Conservation (phyloP, 164 flowering plant species). For the Tetracentron sinense region DNA sequence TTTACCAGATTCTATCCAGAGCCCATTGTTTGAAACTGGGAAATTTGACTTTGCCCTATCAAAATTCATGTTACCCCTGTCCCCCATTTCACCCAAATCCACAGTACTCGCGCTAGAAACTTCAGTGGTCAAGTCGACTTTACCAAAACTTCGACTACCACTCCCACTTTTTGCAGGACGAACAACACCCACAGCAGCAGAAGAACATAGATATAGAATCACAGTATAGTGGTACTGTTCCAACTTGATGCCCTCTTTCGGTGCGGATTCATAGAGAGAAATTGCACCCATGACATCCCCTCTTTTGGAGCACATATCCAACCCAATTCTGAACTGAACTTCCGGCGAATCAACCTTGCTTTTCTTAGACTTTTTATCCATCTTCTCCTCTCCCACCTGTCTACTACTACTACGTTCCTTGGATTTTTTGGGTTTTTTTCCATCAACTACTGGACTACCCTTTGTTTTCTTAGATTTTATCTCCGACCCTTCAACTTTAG, state of each 20-base stretch:
- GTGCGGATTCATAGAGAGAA: slow-evolving; percentile 55
- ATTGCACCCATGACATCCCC: slow-evolving; percentile 80
- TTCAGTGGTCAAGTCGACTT: slow-evolving; percentile 12
- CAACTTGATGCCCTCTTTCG: slow-evolving; percentile 48
- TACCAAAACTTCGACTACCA: slow-evolving; percentile 31
- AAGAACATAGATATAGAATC: slow-evolving; percentile 75
- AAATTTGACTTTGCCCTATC: background rate
- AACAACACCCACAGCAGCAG: slow-evolving; percentile 76
- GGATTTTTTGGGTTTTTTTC: slow-evolving; percentile 3
- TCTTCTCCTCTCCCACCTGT: slow-evolving; percentile 18
- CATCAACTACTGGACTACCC: slow-evolving; percentile 16
- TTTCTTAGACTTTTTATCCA: slow-evolving; percentile 30
- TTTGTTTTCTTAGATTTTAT: slow-evolving; percentile 13
- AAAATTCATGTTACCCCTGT: slow-evolving; percentile 5
- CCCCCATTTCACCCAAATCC: slow-evolving; percentile 14
- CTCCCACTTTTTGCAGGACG: slow-evolving; percentile 78
- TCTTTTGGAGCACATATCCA: slow-evolving; percentile 75
- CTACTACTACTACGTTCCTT: slow-evolving; percentile 13
- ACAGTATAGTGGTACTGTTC: slow-evolving; percentile 76
- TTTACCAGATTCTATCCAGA: slow-evolving; percentile 7
- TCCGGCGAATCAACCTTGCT: slow-evolving; percentile 30
- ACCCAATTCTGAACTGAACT: slow-evolving; percentile 30
- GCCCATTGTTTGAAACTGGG: slow-evolving; percentile 10
- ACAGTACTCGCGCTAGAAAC: slow-evolving; percentile 10
- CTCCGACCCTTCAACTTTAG: slow-evolving; percentile 20